A percentile compares a stretch with the other conserved stretches of the same genome.
These are phyloP conservation scores for Ascochyta rabiei DNA, from an alignment of 2,329 filamentous ascomycete species.

Conservation along the genomic window DNA sequence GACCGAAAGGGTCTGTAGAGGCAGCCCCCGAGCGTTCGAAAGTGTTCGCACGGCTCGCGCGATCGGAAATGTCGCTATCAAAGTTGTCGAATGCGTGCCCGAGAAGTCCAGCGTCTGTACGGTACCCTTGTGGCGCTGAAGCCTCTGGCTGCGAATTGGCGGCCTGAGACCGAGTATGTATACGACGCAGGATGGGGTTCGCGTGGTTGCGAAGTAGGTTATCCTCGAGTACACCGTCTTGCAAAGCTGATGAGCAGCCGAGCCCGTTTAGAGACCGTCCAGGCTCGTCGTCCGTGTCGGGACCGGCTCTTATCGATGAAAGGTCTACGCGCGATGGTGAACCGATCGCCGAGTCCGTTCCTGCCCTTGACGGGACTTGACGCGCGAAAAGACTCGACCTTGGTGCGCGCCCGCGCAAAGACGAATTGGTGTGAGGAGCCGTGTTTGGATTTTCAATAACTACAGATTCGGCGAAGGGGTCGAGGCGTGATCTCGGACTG, in stretches of 20 bases:
- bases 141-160: background rate
- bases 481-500: conserved; percentile 4
- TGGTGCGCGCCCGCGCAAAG: background rate
- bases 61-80: background rate
- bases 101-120: background rate
- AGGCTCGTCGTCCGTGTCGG: background rate
- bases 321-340: conserved; percentile 12
- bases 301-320: background rate
- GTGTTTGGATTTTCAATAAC: background rate
- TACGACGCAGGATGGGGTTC: background rate
- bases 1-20: background rate
- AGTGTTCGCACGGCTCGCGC: background rate
- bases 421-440: background rate
- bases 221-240: conserved; percentile 14
- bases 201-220: background rate
- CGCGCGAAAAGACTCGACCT: conserved; percentile 2
- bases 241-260: conserved; percentile 17
- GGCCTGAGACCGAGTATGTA: background rate
- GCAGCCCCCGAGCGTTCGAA: background rate
- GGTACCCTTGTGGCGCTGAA: background rate
- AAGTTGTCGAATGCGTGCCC: background rate
- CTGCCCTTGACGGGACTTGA: background rate
- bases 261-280: conserved; percentile 4
- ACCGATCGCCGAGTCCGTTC: conserved; percentile 9
- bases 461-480: background rate